phyloP scores from a whole-genome alignment of 31 red algal genomes.

The Asparagopsis taxiformis region DNA sequence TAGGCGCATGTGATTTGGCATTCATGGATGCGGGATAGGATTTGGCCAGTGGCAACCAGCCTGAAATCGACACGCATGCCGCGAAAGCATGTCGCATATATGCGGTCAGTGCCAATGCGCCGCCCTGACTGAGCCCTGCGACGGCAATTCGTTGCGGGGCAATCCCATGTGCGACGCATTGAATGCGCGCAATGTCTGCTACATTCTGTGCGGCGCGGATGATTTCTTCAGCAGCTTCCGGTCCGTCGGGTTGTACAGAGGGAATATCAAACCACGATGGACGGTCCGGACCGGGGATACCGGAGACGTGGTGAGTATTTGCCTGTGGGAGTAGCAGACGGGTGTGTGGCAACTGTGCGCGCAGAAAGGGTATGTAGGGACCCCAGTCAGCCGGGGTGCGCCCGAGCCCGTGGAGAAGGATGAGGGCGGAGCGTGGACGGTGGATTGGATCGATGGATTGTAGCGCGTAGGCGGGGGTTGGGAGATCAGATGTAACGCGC shows the following conservation, averaged over 20 bases:
- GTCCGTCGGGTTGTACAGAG: not conserved
- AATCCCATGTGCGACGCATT: slow-evolving; percentile 1
- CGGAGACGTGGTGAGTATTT: not conserved
- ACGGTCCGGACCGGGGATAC: not conserved
- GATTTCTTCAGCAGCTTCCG: slow-evolving; percentile 1
- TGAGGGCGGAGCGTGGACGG: not conserved
- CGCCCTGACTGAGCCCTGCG: slow-evolving; percentile 8
- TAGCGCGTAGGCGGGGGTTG: not conserved
- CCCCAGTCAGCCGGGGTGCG: not conserved
- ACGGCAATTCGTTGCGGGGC: not conserved
- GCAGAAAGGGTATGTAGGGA: not conserved
- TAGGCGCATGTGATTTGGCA: not conserved
- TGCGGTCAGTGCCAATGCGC: not conserved
- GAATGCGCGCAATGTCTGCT: not conserved
- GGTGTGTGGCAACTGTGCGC: not conserved
- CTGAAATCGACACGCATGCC: not conserved
- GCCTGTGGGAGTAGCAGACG: slow-evolving; percentile 7
- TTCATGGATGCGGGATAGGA: slow-evolving; percentile 13
- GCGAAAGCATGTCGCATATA: slow-evolving; percentile 3
- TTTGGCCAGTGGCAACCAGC: slow-evolving; percentile 1
- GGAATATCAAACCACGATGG: slow-evolving; percentile 9
- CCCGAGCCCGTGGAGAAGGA: slow-evolving; percentile 4
- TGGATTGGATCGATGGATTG: not conserved
- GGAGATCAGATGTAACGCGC: not conserved
- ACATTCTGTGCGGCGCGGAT: not conserved